A percentile compares a stretch with the other conserved stretches of the same genome.
These are phyloP conservation scores for Juglanconis juglandina DNA, from an alignment of 2,329 filamentous ascomycete species.

Conservation along the genomic window DNA sequence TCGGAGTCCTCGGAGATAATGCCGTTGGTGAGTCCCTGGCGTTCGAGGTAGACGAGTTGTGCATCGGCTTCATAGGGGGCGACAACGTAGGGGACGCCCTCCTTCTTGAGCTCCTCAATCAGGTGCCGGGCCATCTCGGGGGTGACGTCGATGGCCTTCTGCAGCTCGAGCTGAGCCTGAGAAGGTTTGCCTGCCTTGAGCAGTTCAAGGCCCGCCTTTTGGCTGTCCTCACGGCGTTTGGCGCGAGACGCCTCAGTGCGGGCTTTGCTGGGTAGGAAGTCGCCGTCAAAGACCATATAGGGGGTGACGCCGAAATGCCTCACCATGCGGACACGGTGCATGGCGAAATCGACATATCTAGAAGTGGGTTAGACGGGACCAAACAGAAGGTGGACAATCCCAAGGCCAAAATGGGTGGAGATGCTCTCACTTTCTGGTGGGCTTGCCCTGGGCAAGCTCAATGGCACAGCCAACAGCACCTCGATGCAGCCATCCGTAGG, in stretches of 20 bases:
- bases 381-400: background rate
- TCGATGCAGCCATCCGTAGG: slow-evolving; percentile 96
- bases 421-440: slow-evolving; percentile 71
- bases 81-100: slow-evolving; percentile 80
- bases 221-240: slow-evolving; percentile 74
- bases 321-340: slow-evolving; percentile 90
- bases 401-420: background rate
- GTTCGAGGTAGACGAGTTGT: slow-evolving; percentile 92
- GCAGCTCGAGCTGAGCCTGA: slow-evolving; percentile 80
- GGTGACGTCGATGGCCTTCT: slow-evolving; percentile 93
- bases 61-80: slow-evolving; percentile 97
- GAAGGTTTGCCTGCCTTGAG: slow-evolving; percentile 75
- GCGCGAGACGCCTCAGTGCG: slow-evolving; percentile 75
- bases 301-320: slow-evolving; percentile 91
- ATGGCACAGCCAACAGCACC: slow-evolving; percentile 87
- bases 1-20: slow-evolving; percentile 97
- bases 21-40: slow-evolving; percentile 75
- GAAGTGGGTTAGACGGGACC: background rate
- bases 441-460: slow-evolving; percentile 83
- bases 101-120: slow-evolving; percentile 85
- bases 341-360: slow-evolving; percentile 85
- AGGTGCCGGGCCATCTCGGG: slow-evolving; percentile 90
- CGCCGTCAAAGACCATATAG: slow-evolving; percentile 94
- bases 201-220: slow-evolving; percentile 70
- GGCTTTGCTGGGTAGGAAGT: slow-evolving; percentile 90